Percentiles rank a stretch among this genome's conserved stretches.
Conservation (phyloP, 2,329 filamentous ascomycete genomes). For the Colletotrichum neosansevieriae region DNA sequence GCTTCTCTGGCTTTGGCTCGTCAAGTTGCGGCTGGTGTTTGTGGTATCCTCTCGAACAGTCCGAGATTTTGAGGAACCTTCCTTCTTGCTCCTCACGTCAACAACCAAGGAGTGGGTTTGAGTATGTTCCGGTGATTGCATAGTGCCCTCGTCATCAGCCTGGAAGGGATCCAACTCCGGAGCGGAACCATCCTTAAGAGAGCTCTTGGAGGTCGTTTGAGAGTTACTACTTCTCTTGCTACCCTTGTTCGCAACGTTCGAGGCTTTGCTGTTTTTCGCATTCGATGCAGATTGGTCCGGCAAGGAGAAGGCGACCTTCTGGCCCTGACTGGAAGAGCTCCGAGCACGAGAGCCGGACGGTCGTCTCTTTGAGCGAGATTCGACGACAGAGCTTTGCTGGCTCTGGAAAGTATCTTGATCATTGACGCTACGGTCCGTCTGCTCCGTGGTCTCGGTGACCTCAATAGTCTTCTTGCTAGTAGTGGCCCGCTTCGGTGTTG, state of each 20-base stretch:
- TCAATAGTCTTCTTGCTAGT: constrained; percentile 49
- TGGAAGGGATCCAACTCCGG: constrained; percentile 40
- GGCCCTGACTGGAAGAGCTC: constrained; percentile 43
- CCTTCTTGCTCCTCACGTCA: constrained; percentile 41
- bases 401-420: constrained; percentile 40
- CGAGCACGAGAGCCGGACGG: constrained; percentile 20
- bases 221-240: constrained; percentile 55
- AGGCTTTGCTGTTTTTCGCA: constrained; percentile 43
- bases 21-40: constrained; percentile 41
- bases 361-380: constrained; percentile 43
- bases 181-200: constrained; percentile 35
- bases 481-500: constrained; percentile 43
- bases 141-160: constrained; percentile 42
- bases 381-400: constrained; percentile 43
- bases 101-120: constrained; percentile 43
- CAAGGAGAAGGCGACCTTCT: constrained; percentile 58
- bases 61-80: constrained; percentile 31
- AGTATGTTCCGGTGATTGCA: constrained; percentile 43
- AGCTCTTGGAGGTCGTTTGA: constrained; percentile 24
- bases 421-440: constrained; percentile 45
- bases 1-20: constrained; percentile 41
- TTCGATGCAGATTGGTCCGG: constrained; percentile 50
- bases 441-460: constrained; percentile 45
- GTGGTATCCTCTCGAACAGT: constrained; percentile 30
- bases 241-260: constrained; percentile 55